phyloP scores from a whole-genome alignment of 176 grass and related monocot species.

The Rhynchospora pubera region DNA sequence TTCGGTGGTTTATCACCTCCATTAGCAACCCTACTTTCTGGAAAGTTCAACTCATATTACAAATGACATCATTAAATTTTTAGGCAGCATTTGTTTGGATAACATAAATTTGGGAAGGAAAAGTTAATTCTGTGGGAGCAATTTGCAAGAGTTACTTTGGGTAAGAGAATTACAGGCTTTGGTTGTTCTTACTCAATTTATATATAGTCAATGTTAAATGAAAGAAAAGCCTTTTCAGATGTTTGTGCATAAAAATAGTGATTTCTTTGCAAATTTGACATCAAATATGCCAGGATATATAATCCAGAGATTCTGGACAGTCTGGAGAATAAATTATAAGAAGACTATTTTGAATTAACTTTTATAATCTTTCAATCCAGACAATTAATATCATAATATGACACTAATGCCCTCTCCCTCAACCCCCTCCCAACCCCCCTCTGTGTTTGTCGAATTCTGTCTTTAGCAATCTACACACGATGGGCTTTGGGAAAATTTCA shows the following conservation, averaged over 20 bases:
- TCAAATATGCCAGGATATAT: not conserved
- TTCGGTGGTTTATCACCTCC: conserved; percentile 3
- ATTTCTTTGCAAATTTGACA: not conserved
- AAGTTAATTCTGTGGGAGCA: not conserved
- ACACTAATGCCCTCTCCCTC: not conserved
- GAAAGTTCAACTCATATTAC: conserved; percentile 12
- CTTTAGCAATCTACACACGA: not conserved
- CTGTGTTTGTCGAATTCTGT: not conserved
- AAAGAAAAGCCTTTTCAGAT: not conserved
- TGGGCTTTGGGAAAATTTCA: not conserved
- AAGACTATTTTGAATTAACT: not conserved
- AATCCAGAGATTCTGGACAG: not conserved
- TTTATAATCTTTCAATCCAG: not conserved
- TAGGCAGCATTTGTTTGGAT: not conserved
- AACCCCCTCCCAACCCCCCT: not conserved
- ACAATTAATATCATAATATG: not conserved
- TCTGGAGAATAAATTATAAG: not conserved
- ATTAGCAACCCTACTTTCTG: conserved; percentile 25
- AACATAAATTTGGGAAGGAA: not conserved
- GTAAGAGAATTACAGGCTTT: no score
- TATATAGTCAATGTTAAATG: not conserved
- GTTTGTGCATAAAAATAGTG: not conserved
- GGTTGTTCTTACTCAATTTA: not conserved
- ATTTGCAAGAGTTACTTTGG: not conserved
- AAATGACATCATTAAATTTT: conserved; percentile 8